These are phyloP conservation scores for Teratosphaeria gauchensis DNA, from an alignment of 2,329 filamentous ascomycete genomes.

Conservation along the genomic window DNA sequence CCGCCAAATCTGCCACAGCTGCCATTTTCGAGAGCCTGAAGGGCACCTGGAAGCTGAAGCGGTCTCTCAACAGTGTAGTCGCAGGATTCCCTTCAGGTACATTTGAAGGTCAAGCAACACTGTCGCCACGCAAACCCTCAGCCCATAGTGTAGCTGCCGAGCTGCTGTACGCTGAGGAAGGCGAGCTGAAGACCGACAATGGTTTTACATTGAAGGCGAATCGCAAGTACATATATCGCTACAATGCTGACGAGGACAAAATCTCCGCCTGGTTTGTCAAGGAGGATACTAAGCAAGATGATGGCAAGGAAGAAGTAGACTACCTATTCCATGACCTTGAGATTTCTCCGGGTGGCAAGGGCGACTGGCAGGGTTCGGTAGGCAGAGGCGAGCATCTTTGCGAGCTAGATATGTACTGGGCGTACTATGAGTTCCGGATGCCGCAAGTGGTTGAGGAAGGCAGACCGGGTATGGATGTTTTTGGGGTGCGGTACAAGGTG, in stretches of 20 bases:
- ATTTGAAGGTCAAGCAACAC: constrained; percentile 27
- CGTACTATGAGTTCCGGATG: constrained; percentile 55
- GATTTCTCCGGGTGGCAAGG: constrained; percentile 50
- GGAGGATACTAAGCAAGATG: constrained; percentile 46
- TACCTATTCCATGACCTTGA: constrained; percentile 69
- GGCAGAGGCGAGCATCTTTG: constrained; percentile 62
- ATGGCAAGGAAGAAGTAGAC: constrained; percentile 43
- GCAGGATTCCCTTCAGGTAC: constrained; percentile 27
- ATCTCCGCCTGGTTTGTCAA: constrained; percentile 69
- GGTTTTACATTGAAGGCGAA: constrained; percentile 47
- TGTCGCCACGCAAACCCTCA: constrained; percentile 21
- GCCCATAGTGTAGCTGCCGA: constrained; percentile 20
- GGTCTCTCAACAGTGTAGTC: constrained; percentile 23
- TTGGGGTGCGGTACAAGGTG: constrained; percentile 28
- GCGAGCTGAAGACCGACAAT: constrained; percentile 27
- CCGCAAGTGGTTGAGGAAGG: constrained; percentile 16
- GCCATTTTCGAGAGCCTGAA: constrained; percentile 24
- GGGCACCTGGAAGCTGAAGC: constrained; percentile 26
- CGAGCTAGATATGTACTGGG: constrained; percentile 61
- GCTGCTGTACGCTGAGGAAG: constrained; percentile 26
- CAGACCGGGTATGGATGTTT: constrained; percentile 21
- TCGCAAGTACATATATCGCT: constrained; percentile 64
- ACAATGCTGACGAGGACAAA: constrained; percentile 50
- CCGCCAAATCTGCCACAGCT: constrained; percentile 12
- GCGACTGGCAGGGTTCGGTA: constrained; percentile 44